These are phyloP conservation scores for Schizophyllum commune DNA, from an alignment of 1,284 basidiomycete species.

Conservation along the genomic window DNA sequence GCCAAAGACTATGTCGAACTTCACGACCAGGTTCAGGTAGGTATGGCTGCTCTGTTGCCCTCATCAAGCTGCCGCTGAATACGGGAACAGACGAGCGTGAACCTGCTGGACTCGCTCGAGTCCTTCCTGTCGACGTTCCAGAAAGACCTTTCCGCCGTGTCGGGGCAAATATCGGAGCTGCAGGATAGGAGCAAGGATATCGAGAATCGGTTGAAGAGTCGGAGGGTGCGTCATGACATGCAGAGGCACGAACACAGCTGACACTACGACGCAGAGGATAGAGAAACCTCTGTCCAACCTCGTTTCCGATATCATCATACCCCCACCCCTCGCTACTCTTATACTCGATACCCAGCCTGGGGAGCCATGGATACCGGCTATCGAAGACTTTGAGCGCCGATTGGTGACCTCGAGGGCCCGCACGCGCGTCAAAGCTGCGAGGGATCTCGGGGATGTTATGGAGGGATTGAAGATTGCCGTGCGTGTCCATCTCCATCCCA, in stretches of 20 bases:
- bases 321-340: constrained; percentile 71
- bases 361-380: constrained; percentile 78
- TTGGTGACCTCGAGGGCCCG: constrained; percentile 64
- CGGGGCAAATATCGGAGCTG: constrained; percentile 91
- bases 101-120: constrained; percentile 79
- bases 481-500: constrained; percentile 16
- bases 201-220: constrained; percentile 76
- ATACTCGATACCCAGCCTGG: constrained; percentile 81
- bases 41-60: background rate
- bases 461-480: constrained; percentile 86
- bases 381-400: constrained; percentile 74
- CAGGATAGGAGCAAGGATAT: constrained; percentile 88
- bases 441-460: constrained; percentile 74
- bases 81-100: constrained; percentile 55
- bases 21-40: constrained; percentile 70
- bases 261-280: constrained; percentile 55
- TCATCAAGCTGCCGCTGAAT: background rate
- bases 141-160: constrained; percentile 86
- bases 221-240: constrained; percentile 51
- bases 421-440: constrained; percentile 76
- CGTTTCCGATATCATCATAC: constrained; percentile 74
- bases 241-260: background rate
- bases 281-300: constrained; percentile 82
- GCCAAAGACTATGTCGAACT: constrained; percentile 76
- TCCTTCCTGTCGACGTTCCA: constrained; percentile 93